Base-by-base conservation (phyloP, 164 flowering plant species). In the Chimonanthus praecox region DNA sequence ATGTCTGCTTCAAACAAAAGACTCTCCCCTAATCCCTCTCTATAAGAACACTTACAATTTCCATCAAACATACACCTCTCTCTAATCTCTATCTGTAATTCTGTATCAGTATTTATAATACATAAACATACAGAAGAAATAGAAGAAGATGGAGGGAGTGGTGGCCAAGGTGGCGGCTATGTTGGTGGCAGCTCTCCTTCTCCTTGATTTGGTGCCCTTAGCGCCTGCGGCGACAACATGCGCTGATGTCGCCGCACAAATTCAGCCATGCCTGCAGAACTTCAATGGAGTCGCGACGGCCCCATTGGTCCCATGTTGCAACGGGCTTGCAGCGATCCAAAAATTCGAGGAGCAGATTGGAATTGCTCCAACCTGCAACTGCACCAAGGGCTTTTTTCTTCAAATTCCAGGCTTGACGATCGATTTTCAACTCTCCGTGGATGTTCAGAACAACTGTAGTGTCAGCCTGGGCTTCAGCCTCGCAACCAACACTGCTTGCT, bases 401-500 rank as follows among this genome's bases (percentile, higher is more conserved):
- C 51, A 20, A 44, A 21, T 51, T 51, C 72, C 72, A 7, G 72
- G 72, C 10, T n/a, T 70, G 11, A 3, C 49, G 4, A 5, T 70
- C 62, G 33, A 7, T n/a, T 15, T 62, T 62, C 65, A 62, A 20
- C 7, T 20, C 33, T 62, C 65, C 45, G 60, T 70, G 5, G 63
- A 70, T 8, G 13, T 70, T 3, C 47, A 18, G 47, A 70, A 21
- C 72, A 21, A 10, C 5, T 70, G 72, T 16, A 50, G 43, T 21
- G 63, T 70, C 16, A 70, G 46, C 61, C 47, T 70, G 2, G 63
- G 72, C 63, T 70, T 70, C 61, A 70, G 72, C 58, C 72, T 70
- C 46, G 15, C 7, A 45, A 10, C 72, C 43, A 70, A 51, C 10
- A 16, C 45, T 20, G 65, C 20, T n/a, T 62, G 65, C 65, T n/a